phyloP scores from a whole-genome alignment of 192 early-diverging fungal genomes.

The Umbelopsis ramanniana region DNA sequence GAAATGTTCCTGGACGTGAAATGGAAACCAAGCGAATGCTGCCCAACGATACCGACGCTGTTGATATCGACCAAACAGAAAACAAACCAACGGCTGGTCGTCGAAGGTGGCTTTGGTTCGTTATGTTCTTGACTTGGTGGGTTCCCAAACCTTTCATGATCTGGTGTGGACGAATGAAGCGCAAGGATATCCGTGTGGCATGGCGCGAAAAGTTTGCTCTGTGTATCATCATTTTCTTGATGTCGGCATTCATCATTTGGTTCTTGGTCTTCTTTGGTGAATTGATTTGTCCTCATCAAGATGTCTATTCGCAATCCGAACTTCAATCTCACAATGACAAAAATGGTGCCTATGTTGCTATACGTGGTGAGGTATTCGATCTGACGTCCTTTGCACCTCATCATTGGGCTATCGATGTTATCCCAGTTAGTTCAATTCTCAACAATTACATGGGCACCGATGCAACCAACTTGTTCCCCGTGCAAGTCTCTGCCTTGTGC shows the following conservation, averaged over 20 bases:
- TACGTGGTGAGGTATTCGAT: slow-evolving; percentile 87
- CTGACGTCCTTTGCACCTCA: slow-evolving; percentile 66
- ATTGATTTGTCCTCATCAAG: slow-evolving; percentile 74
- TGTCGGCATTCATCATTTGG: slow-evolving; percentile 82
- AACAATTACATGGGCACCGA: slow-evolving; percentile 75
- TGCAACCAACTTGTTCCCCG: slow-evolving; percentile 69
- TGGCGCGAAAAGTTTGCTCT: slow-evolving; percentile 98
- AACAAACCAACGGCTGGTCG: slow-evolving; percentile 59
- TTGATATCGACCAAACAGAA: slow-evolving; percentile 47
- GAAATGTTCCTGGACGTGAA: neutral
- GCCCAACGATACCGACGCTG: neutral
- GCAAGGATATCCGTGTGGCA: slow-evolving; percentile 82
- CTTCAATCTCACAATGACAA: slow-evolving; percentile 36
- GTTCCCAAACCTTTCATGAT: slow-evolving; percentile 73
- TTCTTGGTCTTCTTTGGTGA: slow-evolving; percentile 81
- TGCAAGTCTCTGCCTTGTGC: slow-evolving; percentile 72
- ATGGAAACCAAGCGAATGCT: slow-evolving; percentile 24
- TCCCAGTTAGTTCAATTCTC: slow-evolving; percentile 61
- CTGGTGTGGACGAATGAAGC: slow-evolving; percentile 80
- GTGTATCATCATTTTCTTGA: slow-evolving; percentile 80
- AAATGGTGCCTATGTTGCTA: slow-evolving; percentile 64
- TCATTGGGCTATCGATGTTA: slow-evolving; percentile 55
- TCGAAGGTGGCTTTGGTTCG: slow-evolving; percentile 83
- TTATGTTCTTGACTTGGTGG: slow-evolving; percentile 82
- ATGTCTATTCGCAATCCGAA: slow-evolving; percentile 74